Evolutionary conservation across 192 early-diverging fungal genomes (phyloP), one percentile per base, ranked within the genome.

Genomic region (Coemansia sp.): DNA sequence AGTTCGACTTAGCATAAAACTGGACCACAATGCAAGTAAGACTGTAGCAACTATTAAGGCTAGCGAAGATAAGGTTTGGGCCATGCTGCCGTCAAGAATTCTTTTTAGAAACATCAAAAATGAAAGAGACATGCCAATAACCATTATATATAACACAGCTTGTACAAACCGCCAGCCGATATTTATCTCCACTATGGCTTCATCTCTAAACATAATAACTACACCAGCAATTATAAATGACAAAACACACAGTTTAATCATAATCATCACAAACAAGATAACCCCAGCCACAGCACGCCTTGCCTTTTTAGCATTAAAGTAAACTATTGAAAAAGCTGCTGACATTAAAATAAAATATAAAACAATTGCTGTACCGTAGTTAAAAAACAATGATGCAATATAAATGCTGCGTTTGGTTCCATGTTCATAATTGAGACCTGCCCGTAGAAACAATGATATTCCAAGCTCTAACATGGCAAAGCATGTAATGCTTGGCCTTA

Each of bases 351-450:
- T 51, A 23, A 58, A 55, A 30, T 57, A 66, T 9, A 66, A 10
- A 2, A 51, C 11, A 0, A 21, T 51, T 8, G 64, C 64, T 4
- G 36, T 17, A 46, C 32, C 29, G 52, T 70, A 70, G 33, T 70
- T 62, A 51, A 76, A 76, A 30, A 70, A 66, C 25, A 76, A 32
- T 1, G 74, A 76, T 5, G 68, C 74, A 24, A 66, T 70, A 33
- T 76, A 76, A 10, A 69, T 65, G n/a, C 56, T 50, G 0, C 51
- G 46, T 51, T 69, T 70, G 56, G 66, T 61, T 1, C 64, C 74
- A 0, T 29, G n/a, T 8, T 50, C 36, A 31, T 55, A 62, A 51
- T 64, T 66, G 0, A 76, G 23, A 7, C 60, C 74, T 1, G 74
- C 68, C 10, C 74, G 74, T 21, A 76, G 52, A 46, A 63, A 70